Evolutionary conservation across 2,329 filamentous ascomycete genomes (phyloP).

Genomic region (Penicillium carneum): DNA sequence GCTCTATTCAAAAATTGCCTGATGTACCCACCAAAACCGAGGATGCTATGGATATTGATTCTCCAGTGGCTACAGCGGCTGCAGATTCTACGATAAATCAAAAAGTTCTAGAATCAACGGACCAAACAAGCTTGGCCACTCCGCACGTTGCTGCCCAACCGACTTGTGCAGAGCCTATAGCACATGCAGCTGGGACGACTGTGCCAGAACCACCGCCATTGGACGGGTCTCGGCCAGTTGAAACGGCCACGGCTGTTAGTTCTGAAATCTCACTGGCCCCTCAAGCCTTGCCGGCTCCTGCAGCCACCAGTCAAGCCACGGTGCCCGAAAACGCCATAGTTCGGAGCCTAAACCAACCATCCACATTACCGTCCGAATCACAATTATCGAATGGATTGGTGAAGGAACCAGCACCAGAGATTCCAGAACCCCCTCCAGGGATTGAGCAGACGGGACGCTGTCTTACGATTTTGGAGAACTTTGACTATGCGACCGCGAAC

Average conservation of each 20-base stretch:
- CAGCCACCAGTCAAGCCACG: slow-evolving; percentile 16
- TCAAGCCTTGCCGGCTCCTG: slow-evolving; percentile 4
- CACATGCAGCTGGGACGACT: not conserved
- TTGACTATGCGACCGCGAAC: slow-evolving; percentile 63
- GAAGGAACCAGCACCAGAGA: slow-evolving; percentile 35
- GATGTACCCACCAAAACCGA: slow-evolving; percentile 1
- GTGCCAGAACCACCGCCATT: not conserved
- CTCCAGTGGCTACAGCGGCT: slow-evolving; percentile 11
- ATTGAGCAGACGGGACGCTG: slow-evolving; percentile 63
- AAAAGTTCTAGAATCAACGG: slow-evolving; percentile 5
- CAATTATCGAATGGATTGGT: slow-evolving; percentile 23
- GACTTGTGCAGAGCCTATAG: not conserved
- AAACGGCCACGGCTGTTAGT: not conserved
- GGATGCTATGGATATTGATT: slow-evolving; percentile 33
- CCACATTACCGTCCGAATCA: slow-evolving; percentile 2
- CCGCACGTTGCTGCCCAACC: slow-evolving; percentile 9
- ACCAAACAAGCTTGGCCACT: slow-evolving; percentile 2
- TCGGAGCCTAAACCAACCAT: slow-evolving; percentile 28
- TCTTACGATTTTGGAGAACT: slow-evolving; percentile 66
- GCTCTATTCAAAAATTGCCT: slow-evolving; percentile 1
- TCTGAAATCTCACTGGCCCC: slow-evolving; percentile 2
- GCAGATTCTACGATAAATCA: slow-evolving; percentile 1
- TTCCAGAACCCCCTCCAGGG: slow-evolving; percentile 44
- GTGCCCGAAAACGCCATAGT: slow-evolving; percentile 15
- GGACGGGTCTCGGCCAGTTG: slow-evolving; percentile 6